Percentiles rank a stretch among this genome's conserved stretches.
Conservation (phyloP, 116 monocot genomes). For the Cymodocea nodosa region DNA sequence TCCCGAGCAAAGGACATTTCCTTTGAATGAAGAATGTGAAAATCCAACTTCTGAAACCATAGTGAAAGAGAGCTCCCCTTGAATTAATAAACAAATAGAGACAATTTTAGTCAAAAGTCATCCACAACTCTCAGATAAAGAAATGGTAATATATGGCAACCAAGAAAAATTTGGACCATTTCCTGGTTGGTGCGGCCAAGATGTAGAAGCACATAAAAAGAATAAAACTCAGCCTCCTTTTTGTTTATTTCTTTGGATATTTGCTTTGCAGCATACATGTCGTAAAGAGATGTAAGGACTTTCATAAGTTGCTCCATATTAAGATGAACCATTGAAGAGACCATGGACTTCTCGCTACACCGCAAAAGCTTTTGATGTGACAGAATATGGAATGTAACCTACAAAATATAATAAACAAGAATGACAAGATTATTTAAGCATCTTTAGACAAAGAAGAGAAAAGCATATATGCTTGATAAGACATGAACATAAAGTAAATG, state of each 20-base stretch:
- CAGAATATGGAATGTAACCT: slow-evolving; percentile 75
- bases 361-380: slow-evolving; percentile 68
- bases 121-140: neutral
- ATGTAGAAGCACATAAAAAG: slow-evolving; percentile 83
- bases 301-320: slow-evolving; percentile 94
- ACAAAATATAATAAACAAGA: slow-evolving; percentile 1
- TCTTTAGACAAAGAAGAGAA: neutral
- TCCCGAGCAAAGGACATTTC: slow-evolving; percentile 68
- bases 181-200: slow-evolving; percentile 47
- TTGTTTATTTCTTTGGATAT: slow-evolving; percentile 24
- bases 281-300: slow-evolving; percentile 58
- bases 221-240: slow-evolving; percentile 77
- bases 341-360: slow-evolving; percentile 20
- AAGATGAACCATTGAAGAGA: slow-evolving; percentile 63
- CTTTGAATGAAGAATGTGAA: slow-evolving; percentile 47
- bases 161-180: slow-evolving; percentile 34
- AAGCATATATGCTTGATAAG: neutral
- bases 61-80: slow-evolving; percentile 60
- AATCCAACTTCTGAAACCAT: slow-evolving; percentile 60
- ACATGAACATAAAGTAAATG: too few relatives aligned
- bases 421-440: neutral
- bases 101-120: neutral
- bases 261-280: slow-evolving; percentile 51
- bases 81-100: neutral
- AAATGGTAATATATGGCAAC: neutral